Conservation (phyloP, 495 filamentous ascomycete species). For the Penicillium atrosanguineum region DNA sequence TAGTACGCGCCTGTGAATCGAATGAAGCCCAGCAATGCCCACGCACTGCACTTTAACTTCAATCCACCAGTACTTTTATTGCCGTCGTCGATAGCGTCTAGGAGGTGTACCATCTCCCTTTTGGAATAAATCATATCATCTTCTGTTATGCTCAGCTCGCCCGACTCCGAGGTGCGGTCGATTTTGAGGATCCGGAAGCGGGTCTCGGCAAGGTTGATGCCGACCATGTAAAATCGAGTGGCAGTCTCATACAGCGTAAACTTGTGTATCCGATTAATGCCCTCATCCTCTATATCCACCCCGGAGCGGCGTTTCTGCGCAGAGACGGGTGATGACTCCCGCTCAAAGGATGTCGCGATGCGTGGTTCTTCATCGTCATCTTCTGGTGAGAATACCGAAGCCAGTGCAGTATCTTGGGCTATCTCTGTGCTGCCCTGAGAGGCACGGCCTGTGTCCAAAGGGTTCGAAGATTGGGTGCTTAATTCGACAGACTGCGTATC, state of each 20-base stretch:
- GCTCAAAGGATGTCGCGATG: conserved; percentile 44
- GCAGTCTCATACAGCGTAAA: conserved; percentile 95
- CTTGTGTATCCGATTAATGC: conserved; percentile 85
- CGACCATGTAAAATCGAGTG: conserved; percentile 89
- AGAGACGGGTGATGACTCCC: conserved; percentile 35
- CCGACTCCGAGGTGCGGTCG: conserved; percentile 79
- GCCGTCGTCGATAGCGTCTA: conserved; percentile 94
- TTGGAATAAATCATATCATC: conserved; percentile 93
- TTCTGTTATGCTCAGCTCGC: conserved; percentile 79
- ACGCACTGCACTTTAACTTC: conserved; percentile 84
- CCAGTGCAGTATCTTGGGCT: conserved; percentile 16
- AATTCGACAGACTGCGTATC: conserved; percentile 8
- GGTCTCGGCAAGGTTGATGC: conserved; percentile 82
- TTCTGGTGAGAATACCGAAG: conserved; percentile 23
- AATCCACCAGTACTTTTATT: conserved; percentile 90
- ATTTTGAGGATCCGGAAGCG: conserved; percentile 92
- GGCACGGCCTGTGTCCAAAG: conserved; percentile 7
- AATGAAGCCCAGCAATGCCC: conserved; percentile 93
- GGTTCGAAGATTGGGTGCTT: conserved; percentile 16
- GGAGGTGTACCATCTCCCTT: conserved; percentile 85
- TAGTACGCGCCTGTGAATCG: conserved; percentile 96
- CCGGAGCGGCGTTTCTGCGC: conserved; percentile 45
- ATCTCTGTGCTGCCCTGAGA: conserved; percentile 5
- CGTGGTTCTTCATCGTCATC: conserved; percentile 44
- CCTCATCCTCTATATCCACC: conserved; percentile 63